These are phyloP conservation scores for Acarospora socialis DNA, from an alignment of 2,329 filamentous ascomycete species.

Conservation along the genomic window DNA sequence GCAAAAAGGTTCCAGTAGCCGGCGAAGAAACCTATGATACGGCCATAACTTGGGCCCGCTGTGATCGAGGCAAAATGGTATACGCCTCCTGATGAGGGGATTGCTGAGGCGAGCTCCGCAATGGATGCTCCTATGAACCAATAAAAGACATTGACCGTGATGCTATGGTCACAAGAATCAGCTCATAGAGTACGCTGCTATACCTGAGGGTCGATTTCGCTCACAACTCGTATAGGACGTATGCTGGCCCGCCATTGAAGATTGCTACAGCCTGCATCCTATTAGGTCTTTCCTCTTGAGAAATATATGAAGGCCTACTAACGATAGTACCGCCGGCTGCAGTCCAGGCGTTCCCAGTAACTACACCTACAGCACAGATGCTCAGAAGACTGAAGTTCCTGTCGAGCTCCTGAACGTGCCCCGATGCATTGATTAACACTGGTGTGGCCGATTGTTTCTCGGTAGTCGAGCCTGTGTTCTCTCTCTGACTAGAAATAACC, in stretches of 20 bases:
- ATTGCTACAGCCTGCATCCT: constrained; percentile 33
- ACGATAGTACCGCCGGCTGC: constrained; percentile 48
- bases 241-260: constrained; percentile 47
- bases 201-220: too few relatives aligned
- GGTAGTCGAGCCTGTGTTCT: too few relatives aligned
- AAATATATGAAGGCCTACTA: constrained; percentile 30
- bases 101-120: constrained; percentile 46
- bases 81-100: constrained; percentile 46
- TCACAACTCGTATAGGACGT: constrained; percentile 52
- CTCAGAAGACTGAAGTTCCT: constrained; percentile 48
- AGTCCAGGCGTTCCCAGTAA: constrained; percentile 52
- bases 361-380: constrained; percentile 45
- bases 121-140: constrained; percentile 44
- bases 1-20: constrained; percentile 38
- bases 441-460: too few relatives aligned
- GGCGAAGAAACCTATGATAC: constrained; percentile 34
- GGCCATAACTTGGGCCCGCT: constrained; percentile 39
- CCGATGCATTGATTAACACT: constrained; percentile 50
- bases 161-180: constrained; percentile 9
- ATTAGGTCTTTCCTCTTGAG: constrained; percentile 15
- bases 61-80: constrained; percentile 50
- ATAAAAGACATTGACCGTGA: constrained; percentile 37
- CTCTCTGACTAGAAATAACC: too few relatives aligned
- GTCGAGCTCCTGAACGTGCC: constrained; percentile 48
- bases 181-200: background rate